Conservation (phyloP, 139 green algal species). For the Coccomyxa sp. region DNA sequence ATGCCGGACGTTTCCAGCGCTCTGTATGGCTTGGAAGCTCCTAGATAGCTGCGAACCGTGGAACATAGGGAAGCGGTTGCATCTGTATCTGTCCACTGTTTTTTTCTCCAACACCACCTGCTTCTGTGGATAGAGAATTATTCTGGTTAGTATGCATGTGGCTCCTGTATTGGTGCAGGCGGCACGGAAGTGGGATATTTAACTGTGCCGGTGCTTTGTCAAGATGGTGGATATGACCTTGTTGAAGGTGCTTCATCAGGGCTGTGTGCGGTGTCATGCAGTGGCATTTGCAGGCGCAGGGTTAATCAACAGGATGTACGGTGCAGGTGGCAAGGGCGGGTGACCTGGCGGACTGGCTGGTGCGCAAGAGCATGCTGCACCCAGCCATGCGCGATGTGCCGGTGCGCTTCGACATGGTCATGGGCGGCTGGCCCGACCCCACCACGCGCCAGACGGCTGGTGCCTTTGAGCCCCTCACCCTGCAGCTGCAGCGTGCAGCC, state of each 20-base stretch:
- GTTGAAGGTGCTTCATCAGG: no score
- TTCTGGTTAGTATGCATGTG: no score
- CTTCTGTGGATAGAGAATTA: no score
- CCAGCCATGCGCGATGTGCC: slow-evolving; percentile 31
- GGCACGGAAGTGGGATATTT: no score
- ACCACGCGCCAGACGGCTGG: slow-evolving; percentile 20
- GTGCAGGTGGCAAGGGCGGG: slow-evolving; percentile 38
- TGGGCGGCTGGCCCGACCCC: slow-evolving; percentile 38
- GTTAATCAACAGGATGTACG: neutral
- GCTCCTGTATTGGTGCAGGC: no score
- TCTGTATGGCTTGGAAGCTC: neutral
- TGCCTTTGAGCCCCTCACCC: slow-evolving; percentile 14
- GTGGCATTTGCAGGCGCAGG: neutral
- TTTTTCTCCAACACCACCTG: neutral
- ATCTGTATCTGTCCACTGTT: neutral
- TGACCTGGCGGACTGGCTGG: slow-evolving; percentile 56
- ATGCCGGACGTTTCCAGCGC: neutral
- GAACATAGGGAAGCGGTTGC: neutral
- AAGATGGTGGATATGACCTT: no score
- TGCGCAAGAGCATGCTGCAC: slow-evolving; percentile 50
- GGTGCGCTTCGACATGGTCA: slow-evolving; percentile 30
- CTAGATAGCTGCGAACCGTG: neutral
- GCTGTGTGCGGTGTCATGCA: no score
- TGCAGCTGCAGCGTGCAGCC: slow-evolving; percentile 41
- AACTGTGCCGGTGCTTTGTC: no score